These are phyloP conservation scores for Emericellopsis terricola DNA, from an alignment of 495 filamentous ascomycete genomes.

Conservation along the genomic window DNA sequence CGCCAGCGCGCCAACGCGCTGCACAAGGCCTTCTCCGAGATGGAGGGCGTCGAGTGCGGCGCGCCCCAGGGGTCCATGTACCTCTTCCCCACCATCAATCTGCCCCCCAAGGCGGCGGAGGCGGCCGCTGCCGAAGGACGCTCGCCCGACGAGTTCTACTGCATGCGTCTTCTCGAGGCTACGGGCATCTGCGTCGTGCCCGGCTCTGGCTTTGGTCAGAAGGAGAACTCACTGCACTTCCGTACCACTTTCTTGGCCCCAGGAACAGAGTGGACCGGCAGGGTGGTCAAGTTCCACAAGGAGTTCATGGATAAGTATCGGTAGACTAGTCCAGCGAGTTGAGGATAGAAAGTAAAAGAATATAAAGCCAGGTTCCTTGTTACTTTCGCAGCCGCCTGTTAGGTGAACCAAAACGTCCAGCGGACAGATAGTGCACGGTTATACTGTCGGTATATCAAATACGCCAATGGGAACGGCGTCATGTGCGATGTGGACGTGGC, in stretches of 20 bases:
- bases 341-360: background rate
- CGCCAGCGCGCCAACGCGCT: conserved; percentile 64
- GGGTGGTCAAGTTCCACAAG: conserved; percentile 75
- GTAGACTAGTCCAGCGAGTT: conserved; percentile 6
- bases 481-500: too few relatives aligned
- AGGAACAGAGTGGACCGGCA: conserved; percentile 84
- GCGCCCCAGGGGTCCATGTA: conserved; percentile 89
- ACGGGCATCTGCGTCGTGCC: conserved; percentile 94
- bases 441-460: too few relatives aligned
- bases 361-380: background rate
- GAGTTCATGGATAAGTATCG: conserved; percentile 78
- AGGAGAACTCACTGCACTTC: conserved; percentile 81
- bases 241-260: conserved; percentile 93
- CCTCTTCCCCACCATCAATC: conserved; percentile 82
- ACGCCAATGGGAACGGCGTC: too few relatives aligned
- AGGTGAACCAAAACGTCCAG: too few relatives aligned
- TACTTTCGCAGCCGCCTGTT: background rate
- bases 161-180: conserved; percentile 70
- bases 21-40: conserved; percentile 73
- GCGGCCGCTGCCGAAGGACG: conserved; percentile 57
- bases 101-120: conserved; percentile 55
- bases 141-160: conserved; percentile 84
- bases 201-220: conserved; percentile 86
- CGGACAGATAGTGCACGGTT: too few relatives aligned
- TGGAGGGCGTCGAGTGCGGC: conserved; percentile 90